phyloP scores from a whole-genome alignment of 1,284 basidiomycete species.

The Pseudozyma flocculosa region DNA sequence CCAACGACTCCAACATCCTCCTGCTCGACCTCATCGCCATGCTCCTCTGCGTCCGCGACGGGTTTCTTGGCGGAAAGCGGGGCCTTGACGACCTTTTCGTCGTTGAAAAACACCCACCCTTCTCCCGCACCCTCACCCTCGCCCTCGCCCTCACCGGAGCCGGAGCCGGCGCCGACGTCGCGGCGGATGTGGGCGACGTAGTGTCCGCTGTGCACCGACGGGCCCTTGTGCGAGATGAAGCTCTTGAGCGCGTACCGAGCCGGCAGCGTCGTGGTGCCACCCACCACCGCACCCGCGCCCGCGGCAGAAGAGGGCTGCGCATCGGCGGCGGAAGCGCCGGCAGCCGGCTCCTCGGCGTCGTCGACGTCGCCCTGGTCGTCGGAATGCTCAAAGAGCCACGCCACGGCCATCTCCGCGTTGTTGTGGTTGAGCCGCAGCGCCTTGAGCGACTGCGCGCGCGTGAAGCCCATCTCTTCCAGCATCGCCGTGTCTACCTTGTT shows the following conservation, averaged over 20 bases:
- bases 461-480: conserved; percentile 93
- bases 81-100: conserved; percentile 39
- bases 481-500: conserved; percentile 60
- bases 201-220: conserved; percentile 71
- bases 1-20: conserved; percentile 33
- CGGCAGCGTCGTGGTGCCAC: conserved; percentile 63
- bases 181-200: conserved; percentile 76
- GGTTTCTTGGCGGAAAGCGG: conserved; percentile 12
- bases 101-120: conserved; percentile 46
- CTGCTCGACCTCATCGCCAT: conserved; percentile 3
- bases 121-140: too few species aligned
- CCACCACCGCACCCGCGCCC: conserved; percentile 8
- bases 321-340: too few species aligned
- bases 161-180: too few species aligned
- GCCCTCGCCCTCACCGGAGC: too few species aligned
- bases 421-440: conserved; percentile 81
- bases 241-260: conserved; percentile 79
- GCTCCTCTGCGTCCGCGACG: not conserved
- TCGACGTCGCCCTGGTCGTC: conserved; percentile 81
- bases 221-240: conserved; percentile 96
- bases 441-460: conserved; percentile 77
- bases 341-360: too few species aligned
- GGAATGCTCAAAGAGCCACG: conserved; percentile 95
- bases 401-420: conserved; percentile 80
- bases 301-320: too few species aligned